Conservation (phyloP, 352 stramenopile genomes). For the Stephanocyclus meneghinianus region DNA sequence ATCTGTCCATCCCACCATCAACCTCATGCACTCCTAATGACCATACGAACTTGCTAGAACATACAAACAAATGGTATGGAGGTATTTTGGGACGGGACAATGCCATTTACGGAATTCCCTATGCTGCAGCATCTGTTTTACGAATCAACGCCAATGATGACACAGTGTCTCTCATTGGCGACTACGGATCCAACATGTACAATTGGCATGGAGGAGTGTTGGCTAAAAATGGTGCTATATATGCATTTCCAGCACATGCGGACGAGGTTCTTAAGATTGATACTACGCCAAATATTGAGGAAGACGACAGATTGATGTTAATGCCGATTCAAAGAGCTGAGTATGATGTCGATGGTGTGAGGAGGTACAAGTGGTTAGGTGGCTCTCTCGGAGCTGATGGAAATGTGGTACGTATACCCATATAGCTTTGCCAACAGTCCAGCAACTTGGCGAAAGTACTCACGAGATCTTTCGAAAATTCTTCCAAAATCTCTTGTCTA, state of each 20-base stretch:
- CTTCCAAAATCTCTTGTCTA: background rate
- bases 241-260: slow-evolving; percentile 68
- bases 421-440: background rate
- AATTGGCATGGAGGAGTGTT: slow-evolving; percentile 76
- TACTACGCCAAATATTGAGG: slow-evolving; percentile 33
- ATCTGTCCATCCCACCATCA: slow-evolving; percentile 57
- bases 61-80: slow-evolving; percentile 76
- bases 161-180: slow-evolving; percentile 55
- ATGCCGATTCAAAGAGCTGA: slow-evolving; percentile 52
- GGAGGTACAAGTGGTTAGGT: slow-evolving; percentile 75
- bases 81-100: slow-evolving; percentile 73
- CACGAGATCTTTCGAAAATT: too few relatives aligned
- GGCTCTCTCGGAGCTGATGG: slow-evolving; percentile 66
- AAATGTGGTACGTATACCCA: slow-evolving; percentile 42
- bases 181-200: slow-evolving; percentile 62
- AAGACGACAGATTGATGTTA: slow-evolving; percentile 32
- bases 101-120: slow-evolving; percentile 70
- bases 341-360: slow-evolving; percentile 54
- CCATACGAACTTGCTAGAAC: slow-evolving; percentile 38
- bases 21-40: background rate
- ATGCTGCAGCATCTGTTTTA: slow-evolving; percentile 57
- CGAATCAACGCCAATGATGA: slow-evolving; percentile 65
- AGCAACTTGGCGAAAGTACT: too few relatives aligned
- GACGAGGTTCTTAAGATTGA: slow-evolving; percentile 63
- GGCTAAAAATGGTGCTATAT: slow-evolving; percentile 59